These are phyloP conservation scores for Fusarium phyllophilum DNA, from an alignment of 2,329 filamentous ascomycete species.

Conservation along the genomic window DNA sequence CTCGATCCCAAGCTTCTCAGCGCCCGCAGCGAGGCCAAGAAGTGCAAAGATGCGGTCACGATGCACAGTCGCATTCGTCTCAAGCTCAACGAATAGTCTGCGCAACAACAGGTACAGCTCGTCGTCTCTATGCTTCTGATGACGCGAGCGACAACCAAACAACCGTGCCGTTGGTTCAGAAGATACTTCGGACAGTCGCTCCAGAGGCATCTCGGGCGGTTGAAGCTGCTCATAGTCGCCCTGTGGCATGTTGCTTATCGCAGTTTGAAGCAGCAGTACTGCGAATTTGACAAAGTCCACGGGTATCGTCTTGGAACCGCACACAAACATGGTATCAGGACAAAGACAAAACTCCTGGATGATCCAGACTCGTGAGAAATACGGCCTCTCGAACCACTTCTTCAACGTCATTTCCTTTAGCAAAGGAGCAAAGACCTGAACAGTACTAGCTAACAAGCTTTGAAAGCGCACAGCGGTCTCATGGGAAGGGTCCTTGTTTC, in stretches of 20 bases:
- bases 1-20: neutral
- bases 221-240: neutral
- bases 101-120: neutral
- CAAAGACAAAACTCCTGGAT: neutral
- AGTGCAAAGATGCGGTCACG: constrained; percentile 2
- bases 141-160: neutral
- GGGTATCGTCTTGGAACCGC: neutral
- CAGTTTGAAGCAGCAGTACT: neutral
- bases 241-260: neutral
- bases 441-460: accelerated
- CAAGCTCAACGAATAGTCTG: neutral
- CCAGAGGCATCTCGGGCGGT: neutral
- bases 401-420: accelerated
- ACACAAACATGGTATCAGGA: neutral
- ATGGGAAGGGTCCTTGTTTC: neutral
- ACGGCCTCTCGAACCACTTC: neutral
- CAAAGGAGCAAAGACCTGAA: neutral
- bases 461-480: neutral
- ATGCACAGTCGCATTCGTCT: neutral
- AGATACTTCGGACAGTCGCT: neutral
- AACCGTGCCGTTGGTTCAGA: neutral
- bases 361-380: constrained; percentile 3
- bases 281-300: neutral
- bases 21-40: neutral
- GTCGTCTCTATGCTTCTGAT: neutral